Base-by-base conservation (phyloP, 1,284 basidiomycete genomes). In the Irpex sp. region DNA sequence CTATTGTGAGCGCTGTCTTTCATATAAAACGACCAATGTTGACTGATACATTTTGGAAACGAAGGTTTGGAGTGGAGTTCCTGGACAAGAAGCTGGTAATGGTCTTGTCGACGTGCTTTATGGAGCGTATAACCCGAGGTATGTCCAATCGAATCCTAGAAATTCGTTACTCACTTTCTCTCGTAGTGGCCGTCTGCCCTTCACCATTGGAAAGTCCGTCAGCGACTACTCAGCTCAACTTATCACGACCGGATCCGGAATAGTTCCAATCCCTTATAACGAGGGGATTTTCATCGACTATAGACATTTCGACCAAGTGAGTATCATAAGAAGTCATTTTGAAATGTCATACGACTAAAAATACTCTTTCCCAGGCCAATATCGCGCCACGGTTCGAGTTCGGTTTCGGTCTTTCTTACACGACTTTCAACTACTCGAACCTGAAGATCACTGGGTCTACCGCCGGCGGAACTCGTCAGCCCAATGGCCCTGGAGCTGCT, bases 71-170 rank as follows among this genome's bases (percentile, higher is more conserved):
- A 86, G 88, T 69, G 88, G 90, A 18, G 77, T 92, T 22, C 90
- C 91, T n/a, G 94, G 93, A 32, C 92, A 94, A 82, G 93, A 95
- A 84, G 89, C 90, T 27, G 93, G 85, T 85, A 92, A 92, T 75
- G 81, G 86, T 6, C 80, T 94, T 9, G 86, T 88, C 4, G 92
- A 93, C 74, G 83, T 92, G 43, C 82, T 92, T 4, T 92, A 87
- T 74, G 91, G 91, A 13, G 84, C 81, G 10, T 90, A 90, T 77
- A 93, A 91, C 78, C 92, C 93, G 81, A 91, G 86, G 85, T 88
- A 67, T 68, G 81, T 75, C 45, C 42, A 65, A 58, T 45, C 6
- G 56, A 24, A n/a, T 54, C 49, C 10, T n/a, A 15, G 49, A 54
- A 10, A 38, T 38, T 38, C 38, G 38, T 1, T 54, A 54, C 13